A percentile compares a stretch with the other conserved stretches of the same genome.
Evolutionary conservation across 2,329 filamentous ascomycete genomes (phyloP).

Genomic region (Aspergillus puulaauensis): DNA sequence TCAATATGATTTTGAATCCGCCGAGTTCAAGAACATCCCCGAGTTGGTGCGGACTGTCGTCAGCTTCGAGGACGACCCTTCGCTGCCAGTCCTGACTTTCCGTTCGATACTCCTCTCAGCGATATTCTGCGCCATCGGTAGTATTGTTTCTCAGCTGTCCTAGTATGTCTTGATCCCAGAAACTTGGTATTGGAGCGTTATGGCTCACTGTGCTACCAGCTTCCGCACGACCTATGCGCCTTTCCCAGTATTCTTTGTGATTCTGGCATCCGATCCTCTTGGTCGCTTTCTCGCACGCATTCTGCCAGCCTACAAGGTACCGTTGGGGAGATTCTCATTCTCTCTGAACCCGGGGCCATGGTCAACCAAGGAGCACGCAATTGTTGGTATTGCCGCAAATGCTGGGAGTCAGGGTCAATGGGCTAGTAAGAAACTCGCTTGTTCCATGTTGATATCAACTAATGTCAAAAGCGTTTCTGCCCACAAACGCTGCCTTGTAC

Average conservation of each 20-base stretch:
- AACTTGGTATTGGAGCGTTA: no score
- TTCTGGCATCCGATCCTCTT: constrained; percentile 57
- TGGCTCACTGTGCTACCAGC: neutral
- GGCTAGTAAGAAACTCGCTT: constrained; percentile 18
- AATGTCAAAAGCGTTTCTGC: constrained; percentile 53
- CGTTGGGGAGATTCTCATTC: constrained; percentile 50
- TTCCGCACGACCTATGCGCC: constrained; percentile 59
- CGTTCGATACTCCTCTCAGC: neutral
- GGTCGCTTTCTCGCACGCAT: constrained; percentile 54
- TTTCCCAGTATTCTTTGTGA: constrained; percentile 63
- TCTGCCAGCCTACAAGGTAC: constrained; percentile 51
- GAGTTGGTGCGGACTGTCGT: constrained; percentile 1
- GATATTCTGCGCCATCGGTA: neutral
- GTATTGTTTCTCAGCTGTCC: neutral
- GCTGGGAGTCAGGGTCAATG: constrained; percentile 1
- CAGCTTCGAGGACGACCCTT: neutral
- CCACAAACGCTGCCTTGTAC: constrained; percentile 58
- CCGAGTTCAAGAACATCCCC: neutral
- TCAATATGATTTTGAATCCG: neutral
- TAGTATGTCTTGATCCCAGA: neutral
- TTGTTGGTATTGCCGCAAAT: constrained; percentile 35
- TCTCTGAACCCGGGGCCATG: constrained; percentile 58
- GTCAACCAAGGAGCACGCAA: constrained; percentile 59
- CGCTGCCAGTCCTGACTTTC: neutral
- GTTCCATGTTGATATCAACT: constrained; percentile 55